Base-by-base conservation (phyloP, 495 filamentous ascomycete genomes). In the Clavariopsis aquatica region DNA sequence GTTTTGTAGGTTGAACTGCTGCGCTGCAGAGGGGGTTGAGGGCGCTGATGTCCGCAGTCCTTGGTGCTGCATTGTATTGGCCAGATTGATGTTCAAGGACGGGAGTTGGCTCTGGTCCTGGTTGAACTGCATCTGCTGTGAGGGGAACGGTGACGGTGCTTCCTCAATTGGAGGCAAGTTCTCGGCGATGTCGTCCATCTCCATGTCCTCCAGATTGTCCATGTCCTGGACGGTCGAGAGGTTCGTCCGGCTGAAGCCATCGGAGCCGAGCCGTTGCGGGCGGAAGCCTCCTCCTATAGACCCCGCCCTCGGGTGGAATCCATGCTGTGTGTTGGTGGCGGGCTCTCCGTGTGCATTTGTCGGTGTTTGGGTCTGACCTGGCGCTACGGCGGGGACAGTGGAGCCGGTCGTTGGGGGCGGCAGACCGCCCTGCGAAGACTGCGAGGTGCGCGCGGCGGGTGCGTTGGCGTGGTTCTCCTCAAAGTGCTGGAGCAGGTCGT, bases 401-500 rank as follows among this genome's bases (percentile, higher is more conserved):
- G 64, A 20, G 19, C 79, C 45, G 81, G 79, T 24, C 76, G 80
- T 19, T 78, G 82, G 20, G 79, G 82, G 67, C 60, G 76, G 63
- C 62, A 65, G 73, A 10, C 64, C 73, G 38, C 70, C 77, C 69
- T 85, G 81, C 58, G 78, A 80, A 24, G 81, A 77, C 57, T 81
- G 81, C 45, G 84, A 82, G n/a, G 81, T 78, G 57, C 81, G 79
- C 49, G 60, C 26, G 61, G 85, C 81, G 27, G 82, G 81, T 63
- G 87, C 84, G 53, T 85, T 83, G 23, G 91, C 90, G 77, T 98
- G 94, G 51, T 86, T 81, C 75, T 97, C 92, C 77, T 98, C 94
- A 75, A 96, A 98, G 74, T 98, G 94, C 69, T 96, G 92, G 52
- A 98, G 79, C 23, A 98, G 83, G 73, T 98, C 94, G 74, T 98